Evolutionary conservation across 768 basidiomycete genomes (phyloP).

Genomic region (Agaricus bisporus): DNA sequence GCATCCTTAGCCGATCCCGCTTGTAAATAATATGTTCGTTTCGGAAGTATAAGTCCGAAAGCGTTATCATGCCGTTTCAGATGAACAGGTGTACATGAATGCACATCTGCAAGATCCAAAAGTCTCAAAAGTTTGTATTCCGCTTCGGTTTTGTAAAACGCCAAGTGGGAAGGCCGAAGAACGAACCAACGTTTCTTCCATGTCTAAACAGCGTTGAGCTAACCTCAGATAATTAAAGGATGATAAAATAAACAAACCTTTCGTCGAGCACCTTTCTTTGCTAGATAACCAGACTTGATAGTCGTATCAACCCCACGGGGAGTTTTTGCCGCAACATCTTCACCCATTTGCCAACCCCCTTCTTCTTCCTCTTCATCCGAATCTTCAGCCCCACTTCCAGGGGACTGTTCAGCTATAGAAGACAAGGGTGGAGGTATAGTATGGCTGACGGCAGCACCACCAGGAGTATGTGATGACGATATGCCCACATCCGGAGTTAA

Average conservation of each 20-base stretch:
- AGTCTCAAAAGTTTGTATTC: constrained; percentile 91
- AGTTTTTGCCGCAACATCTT: constrained; percentile 16
- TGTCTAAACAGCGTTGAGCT: constrained; percentile 45
- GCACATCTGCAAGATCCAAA: constrained; percentile 81
- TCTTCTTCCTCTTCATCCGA: constrained; percentile 72
- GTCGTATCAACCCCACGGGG: constrained; percentile 60
- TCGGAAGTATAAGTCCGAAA: constrained; percentile 87
- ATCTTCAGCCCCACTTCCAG: constrained; percentile 63
- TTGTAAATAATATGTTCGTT: constrained; percentile 88
- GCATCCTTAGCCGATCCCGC: constrained; percentile 70
- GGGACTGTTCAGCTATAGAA: constrained; percentile 72
- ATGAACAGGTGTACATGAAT: constrained; percentile 80
- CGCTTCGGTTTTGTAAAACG: constrained; percentile 93
- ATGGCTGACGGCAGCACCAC: neutral
- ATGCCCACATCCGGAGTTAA: constrained; percentile 42
- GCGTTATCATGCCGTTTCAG: constrained; percentile 87
- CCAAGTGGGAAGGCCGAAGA: constrained; percentile 82
- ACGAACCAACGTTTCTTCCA: constrained; percentile 99
- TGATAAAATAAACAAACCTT: constrained; percentile 60
- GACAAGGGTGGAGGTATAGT: constrained; percentile 48
- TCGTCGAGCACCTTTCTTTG: constrained; percentile 96
- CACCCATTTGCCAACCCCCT: constrained; percentile 47
- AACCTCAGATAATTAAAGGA: neutral
- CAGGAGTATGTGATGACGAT: constrained; percentile 11
- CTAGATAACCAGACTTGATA: constrained; percentile 89